Percentiles rank a stretch among this genome's conserved stretches.
phyloP scores from a whole-genome alignment of 306 rosid species.

The Lathyrus sativus region DNA sequence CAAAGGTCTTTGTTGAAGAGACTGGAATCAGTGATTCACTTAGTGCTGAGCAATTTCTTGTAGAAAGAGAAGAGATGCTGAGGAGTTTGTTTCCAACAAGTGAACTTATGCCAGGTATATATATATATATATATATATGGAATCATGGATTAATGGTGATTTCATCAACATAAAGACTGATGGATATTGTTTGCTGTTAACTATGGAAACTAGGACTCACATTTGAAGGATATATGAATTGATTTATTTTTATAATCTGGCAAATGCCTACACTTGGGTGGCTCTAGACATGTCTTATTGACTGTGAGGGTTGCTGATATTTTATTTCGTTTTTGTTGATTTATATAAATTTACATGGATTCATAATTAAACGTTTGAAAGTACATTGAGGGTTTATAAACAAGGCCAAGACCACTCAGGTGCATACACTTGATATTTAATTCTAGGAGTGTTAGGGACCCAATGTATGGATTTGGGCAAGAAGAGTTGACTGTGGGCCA shows the following conservation, averaged over 20 bases:
- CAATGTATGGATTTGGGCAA: too few species aligned
- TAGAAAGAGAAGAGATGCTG: conserved; percentile 82
- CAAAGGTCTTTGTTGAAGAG: conserved; percentile 81
- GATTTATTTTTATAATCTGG: not conserved
- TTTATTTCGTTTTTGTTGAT: conserved; percentile 1
- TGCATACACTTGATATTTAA: not conserved
- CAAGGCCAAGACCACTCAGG: not conserved
- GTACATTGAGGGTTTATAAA: not conserved
- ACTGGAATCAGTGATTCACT: conserved; percentile 71
- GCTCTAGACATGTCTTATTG: not conserved
- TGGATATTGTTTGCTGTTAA: not conserved
- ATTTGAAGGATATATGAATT: not conserved
- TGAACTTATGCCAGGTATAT: conserved; percentile 84
- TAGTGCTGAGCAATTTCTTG: conserved; percentile 71
- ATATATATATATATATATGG: too few species aligned
- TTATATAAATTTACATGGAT: conserved; percentile 1
- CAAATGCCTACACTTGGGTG: too few species aligned
- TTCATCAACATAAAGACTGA: not conserved
- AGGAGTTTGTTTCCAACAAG: conserved; percentile 70
- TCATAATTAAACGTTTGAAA: conserved; percentile 4
- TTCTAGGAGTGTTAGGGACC: too few species aligned
- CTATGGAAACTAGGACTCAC: not conserved
- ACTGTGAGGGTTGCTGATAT: conserved; percentile 12
- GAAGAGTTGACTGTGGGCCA: too few species aligned
- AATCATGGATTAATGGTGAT: not conserved